Evolutionary conservation across 2,329 filamentous ascomycete species (phyloP), one percentile per base, ranked within the genome.

Genomic region (Claviceps quebecensis): DNA sequence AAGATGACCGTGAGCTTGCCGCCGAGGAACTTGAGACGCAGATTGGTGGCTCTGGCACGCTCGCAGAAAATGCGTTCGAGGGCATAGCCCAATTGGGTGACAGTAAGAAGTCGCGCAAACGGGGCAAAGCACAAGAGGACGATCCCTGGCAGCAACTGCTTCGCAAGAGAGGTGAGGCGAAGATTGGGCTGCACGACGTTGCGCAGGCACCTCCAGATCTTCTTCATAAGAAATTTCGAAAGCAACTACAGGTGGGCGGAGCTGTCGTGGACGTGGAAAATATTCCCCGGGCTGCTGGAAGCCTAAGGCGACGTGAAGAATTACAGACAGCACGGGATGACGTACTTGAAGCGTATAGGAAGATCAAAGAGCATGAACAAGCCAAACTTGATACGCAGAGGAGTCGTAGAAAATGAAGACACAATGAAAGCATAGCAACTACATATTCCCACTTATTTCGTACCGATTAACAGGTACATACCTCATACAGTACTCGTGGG

Each of bases 101-200:
- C 6, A 37, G 29, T 4, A 55, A 63, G 23, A 58, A 48, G 9
- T 57, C 57, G 9, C 60, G 57, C 26, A 68, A 68, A 60, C 55
- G 37, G 47, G 63, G 69, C 63, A 46, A 72, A 43, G 74, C 81
- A 49, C 78, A 81, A 9, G 81, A 83, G 45, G 68, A 71, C 13
- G 87, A 91, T 65, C 86, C 87, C 1, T 95, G 87, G 87, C 81
- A 78, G 44, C 80, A 80, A 55, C 66, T 95, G 57, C 83, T 84
- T 63, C 75, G 75, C 63, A 81, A 81, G 68, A 72, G 81, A 52
- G 81, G 78, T 26, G 77, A 80, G 57, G 68, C 65, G 23, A 75
- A 71, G 57, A 63, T 71, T 41, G 71, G 72, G 2, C 62, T 80
- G 16, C 70, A 79, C 54, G 77, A 79, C 55, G 72, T 90, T 29